Evolutionary conservation across 2,329 filamentous ascomycete species (phyloP).

Genomic region (Aspergillus texensis): DNA sequence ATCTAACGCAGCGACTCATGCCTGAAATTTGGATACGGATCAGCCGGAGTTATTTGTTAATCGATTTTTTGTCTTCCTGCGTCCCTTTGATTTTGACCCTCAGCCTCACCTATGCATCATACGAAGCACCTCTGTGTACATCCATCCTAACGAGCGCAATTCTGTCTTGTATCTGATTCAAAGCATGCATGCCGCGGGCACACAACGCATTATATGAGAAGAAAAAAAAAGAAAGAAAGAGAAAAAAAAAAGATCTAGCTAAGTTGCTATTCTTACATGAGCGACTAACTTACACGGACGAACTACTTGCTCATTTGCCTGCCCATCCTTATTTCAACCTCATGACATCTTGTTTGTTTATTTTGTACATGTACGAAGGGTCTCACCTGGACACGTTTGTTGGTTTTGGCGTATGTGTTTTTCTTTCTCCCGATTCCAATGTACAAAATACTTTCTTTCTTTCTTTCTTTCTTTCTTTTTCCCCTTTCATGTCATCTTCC

Average conservation of each 20-base stretch:
- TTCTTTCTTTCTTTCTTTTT: too few species aligned
- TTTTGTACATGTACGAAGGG: background rate
- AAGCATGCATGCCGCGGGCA: background rate
- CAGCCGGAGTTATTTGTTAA: conserved; percentile 22
- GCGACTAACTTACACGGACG: background rate
- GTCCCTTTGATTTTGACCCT: background rate
- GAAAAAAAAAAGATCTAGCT: background rate
- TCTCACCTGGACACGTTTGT: background rate
- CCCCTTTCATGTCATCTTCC: background rate
- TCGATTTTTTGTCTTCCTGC: conserved; percentile 2
- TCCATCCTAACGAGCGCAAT: conserved; percentile 13
- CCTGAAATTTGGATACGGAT: conserved; percentile 22
- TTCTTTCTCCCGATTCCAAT: background rate
- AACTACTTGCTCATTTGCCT: background rate
- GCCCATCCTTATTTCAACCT: conserved; percentile 1
- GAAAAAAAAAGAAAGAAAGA: background rate
- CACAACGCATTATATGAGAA: conserved; percentile 4
- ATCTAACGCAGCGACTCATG: conserved; percentile 29
- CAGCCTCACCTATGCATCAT: conserved; percentile 1
- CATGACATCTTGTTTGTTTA: background rate
- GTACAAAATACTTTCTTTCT: background rate
- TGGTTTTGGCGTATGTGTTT: background rate
- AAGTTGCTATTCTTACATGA: background rate
- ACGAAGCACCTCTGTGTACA: conserved; percentile 4
- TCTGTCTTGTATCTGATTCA: conserved; percentile 4